Evolutionary conservation across 805 yeast genomes (phyloP), one percentile per base, ranked within the genome.

Genomic region (Geotrichum ghanense): DNA sequence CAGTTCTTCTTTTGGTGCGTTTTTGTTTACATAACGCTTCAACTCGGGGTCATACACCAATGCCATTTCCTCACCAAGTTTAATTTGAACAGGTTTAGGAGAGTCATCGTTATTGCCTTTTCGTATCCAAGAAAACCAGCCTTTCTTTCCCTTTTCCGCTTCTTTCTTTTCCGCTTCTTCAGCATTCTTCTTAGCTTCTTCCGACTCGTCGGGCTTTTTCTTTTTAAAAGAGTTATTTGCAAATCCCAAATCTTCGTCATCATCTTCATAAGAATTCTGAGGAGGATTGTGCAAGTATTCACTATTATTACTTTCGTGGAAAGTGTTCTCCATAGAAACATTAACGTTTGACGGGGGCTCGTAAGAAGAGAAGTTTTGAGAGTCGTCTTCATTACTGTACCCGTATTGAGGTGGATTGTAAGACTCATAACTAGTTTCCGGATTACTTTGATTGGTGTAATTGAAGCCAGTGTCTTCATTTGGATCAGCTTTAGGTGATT

Each of bases 11-110:
- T 50, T 53, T 3, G 66, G 65, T 10, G 56, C 78, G 51, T 78
- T 75, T 47, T 75, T 76, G 58, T 86, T 81, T 45, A 92, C 77
- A 96, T 97, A 92, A 57, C 95, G 75, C 60, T 82, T 80, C 58
- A 83, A 73, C 49, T 83, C 78, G 56, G 85, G 90, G 65, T 89
- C 95, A 61, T 78, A 92, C 57, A 76, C 74, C 59, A 92, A 82
- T 16, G 75, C 69, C 58, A 72, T 82, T 49, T 78, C 74, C 48
- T 83, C 85, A 10, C 97, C 98, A 45, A 92, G 66, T 54, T 92
- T 87, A 31, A 96, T 97, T 52, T 78, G 76, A 51, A 80, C 73
- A 0, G 88, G 83, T 58, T 84, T 85, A 35, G 85, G 86, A 45
- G 77, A 84, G 42, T 76, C 80, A 23, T 76, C 74, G 41, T 72